Percentiles rank a stretch among this genome's conserved stretches.
Conservation (phyloP, 1,284 basidiomycete species). For the Amylostereum areolatum region DNA sequence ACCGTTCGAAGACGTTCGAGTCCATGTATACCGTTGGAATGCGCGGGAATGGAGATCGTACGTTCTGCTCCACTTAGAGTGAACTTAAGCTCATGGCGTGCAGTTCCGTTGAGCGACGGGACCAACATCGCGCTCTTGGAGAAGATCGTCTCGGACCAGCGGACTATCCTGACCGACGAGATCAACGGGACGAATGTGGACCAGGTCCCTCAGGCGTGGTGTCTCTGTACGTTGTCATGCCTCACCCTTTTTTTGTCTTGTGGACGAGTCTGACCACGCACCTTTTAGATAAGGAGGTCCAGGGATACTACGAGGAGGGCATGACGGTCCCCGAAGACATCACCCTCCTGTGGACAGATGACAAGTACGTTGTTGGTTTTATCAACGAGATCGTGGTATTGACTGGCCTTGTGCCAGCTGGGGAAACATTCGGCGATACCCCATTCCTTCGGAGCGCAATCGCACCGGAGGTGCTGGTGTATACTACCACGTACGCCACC, state of each 20-base stretch:
- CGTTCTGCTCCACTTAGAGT: background rate
- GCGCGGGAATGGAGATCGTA: conserved; percentile 51
- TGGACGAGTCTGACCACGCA: too few relatives aligned
- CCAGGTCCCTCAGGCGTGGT: conserved; percentile 60
- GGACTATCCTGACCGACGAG: conserved; percentile 51
- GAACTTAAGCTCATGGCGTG: background rate
- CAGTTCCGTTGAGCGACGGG: conserved; percentile 46
- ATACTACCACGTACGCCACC: conserved; percentile 51
- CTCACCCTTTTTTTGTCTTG: background rate
- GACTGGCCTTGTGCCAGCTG: conserved; percentile 27
- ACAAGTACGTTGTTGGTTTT: conserved; percentile 34
- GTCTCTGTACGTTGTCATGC: conserved; percentile 39
- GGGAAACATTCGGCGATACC: conserved; percentile 55
- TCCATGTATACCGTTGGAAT: conserved; percentile 61
- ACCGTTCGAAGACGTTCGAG: conserved; percentile 52
- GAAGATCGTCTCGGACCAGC: conserved; percentile 55
- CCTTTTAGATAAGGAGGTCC: conserved; percentile 52
- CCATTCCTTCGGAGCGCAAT: conserved; percentile 42
- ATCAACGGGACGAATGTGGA: conserved; percentile 45
- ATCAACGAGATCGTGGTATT: background rate
- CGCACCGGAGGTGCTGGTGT: conserved; percentile 59
- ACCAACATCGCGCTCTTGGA: conserved; percentile 48
- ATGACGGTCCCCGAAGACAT: conserved; percentile 48
- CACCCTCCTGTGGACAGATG: conserved; percentile 53
- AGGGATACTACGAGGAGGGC: conserved; percentile 59